phyloP scores from a whole-genome alignment of 306 rosid species.

The Pueraria montana region DNA sequence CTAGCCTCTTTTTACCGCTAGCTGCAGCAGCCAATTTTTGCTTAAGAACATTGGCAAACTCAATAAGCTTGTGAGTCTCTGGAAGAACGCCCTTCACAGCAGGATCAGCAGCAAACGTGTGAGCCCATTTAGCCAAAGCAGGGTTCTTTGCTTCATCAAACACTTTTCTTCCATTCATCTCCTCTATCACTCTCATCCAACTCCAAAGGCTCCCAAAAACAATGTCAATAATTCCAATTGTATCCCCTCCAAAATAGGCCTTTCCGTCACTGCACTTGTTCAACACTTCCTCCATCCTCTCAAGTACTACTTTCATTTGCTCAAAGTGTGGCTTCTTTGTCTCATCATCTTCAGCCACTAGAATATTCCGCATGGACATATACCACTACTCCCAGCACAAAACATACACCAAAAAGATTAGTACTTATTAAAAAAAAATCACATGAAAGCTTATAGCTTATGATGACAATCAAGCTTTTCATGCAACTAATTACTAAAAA shows the following conservation, averaged over 20 bases:
- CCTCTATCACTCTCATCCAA: constrained; percentile 56
- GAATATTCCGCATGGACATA: constrained; percentile 13
- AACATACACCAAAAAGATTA: neutral
- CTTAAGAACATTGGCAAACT: constrained; percentile 29
- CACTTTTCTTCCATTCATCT: constrained; percentile 45
- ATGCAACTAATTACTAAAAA: too few species aligned
- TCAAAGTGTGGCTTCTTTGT: constrained; percentile 49
- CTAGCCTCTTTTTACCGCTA: too few species aligned
- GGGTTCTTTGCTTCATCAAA: constrained; percentile 54
- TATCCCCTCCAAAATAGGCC: constrained; percentile 64
- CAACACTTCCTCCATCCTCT: constrained; percentile 57
- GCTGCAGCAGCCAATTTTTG: constrained; percentile 16
- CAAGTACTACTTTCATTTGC: constrained; percentile 49
- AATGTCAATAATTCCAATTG: constrained; percentile 64
- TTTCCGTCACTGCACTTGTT: constrained; percentile 59
- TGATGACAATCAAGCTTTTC: neutral
- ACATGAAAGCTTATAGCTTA: neutral
- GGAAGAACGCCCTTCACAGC: constrained; percentile 64
- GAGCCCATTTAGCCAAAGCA: constrained; percentile 59
- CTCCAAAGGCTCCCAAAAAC: constrained; percentile 58
- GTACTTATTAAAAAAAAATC: neutral
- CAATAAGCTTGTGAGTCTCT: constrained; percentile 57
- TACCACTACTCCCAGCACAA: constrained; percentile 47
- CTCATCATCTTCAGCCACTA: constrained; percentile 52
- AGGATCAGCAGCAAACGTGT: constrained; percentile 50